These are phyloP conservation scores for Arctium lappa DNA, from an alignment of 129 eudicot species.

Conservation along the genomic window DNA sequence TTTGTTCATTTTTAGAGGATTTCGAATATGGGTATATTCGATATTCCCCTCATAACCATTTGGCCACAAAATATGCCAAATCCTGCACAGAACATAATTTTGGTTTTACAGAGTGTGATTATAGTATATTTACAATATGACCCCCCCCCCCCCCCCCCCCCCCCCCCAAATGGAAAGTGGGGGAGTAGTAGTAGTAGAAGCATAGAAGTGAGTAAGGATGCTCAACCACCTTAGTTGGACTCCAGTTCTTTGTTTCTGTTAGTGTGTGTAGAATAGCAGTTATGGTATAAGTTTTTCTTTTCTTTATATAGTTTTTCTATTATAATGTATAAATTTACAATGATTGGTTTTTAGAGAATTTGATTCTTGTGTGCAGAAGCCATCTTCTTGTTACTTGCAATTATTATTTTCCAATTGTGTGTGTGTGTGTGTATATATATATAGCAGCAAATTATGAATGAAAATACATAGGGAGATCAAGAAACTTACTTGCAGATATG, in stretches of 20 bases:
- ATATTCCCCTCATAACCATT: constrained; percentile 29
- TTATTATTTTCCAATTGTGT: background rate
- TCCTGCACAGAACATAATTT: constrained; percentile 66
- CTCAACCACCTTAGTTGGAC: constrained; percentile 46
- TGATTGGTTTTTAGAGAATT: constrained; percentile 39
- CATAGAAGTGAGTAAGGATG: constrained; percentile 48
- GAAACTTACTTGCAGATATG: constrained; percentile 37
- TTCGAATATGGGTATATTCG: constrained; percentile 44
- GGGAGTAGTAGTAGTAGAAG: constrained; percentile 27
- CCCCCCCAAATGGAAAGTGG: constrained; percentile 46
- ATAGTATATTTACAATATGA: constrained; percentile 32
- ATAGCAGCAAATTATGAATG: constrained; percentile 9
- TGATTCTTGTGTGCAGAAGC: constrained; percentile 50
- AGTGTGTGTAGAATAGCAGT: constrained; percentile 36
- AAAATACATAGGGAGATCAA: constrained; percentile 21
- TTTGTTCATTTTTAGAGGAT: constrained; percentile 50
- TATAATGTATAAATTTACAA: constrained; percentile 54
- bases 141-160: constrained; percentile 59
- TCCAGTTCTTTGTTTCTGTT: constrained; percentile 41
- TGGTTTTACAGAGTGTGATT: constrained; percentile 45
- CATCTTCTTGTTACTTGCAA: background rate
- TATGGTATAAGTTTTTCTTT: constrained; percentile 23
- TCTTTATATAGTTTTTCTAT: constrained; percentile 11
- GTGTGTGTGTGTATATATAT: too few relatives aligned
- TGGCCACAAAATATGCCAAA: constrained; percentile 50